Evolutionary conservation across 768 basidiomycete genomes (phyloP), one percentile per base, ranked within the genome.

Genomic region (Termitomyces sp.): DNA sequence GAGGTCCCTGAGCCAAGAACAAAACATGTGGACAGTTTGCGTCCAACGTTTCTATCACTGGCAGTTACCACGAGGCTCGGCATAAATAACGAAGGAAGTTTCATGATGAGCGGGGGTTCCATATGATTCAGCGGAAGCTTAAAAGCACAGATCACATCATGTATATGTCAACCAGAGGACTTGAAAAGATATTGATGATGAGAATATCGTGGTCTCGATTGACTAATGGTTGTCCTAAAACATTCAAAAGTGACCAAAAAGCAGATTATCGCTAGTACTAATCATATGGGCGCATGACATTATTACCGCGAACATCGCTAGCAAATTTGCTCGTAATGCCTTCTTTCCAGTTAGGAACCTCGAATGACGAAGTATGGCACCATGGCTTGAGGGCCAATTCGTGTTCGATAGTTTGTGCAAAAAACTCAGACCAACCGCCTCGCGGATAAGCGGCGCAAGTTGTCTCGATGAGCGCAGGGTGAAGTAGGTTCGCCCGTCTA

Each of bases 291-390:
- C 70, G 68, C 78, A 80, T 80, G 31, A 72, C 70, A 0, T 66
- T 67, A 64, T 80, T 81, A 33, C 70, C 72, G 50, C 75, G 70
- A 55, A 82, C 78, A 59, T 79, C 78, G 44, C 73, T 75, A 33
- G 78, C 78, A 63, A 82, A 82, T 55, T 76, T 75, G 62, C 80
- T 80, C 53, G 63, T 63, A n/a, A 72, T 70, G 16, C 79, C 79
- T 51, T 68, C 63, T 63, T 66, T 73, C 79, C 78, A 81, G 61
- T 69, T 69, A 9, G 80, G 76, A 6, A 73, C 63, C 62, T 81
- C 81, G 60, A 81, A 82, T 34, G 76, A 73, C 36, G 76, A 67
- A n/a, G 74, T 73, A 67, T 81, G 78, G 67, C 77, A 80, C 80
- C 79, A 81, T 33, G 78, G 79, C 63, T 81, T 81, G 49, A 76